Evolutionary conservation across 805 yeast genomes (phyloP), one percentile per base, ranked within the genome.

Genomic region (Metschnikowia lochheadii): DNA sequence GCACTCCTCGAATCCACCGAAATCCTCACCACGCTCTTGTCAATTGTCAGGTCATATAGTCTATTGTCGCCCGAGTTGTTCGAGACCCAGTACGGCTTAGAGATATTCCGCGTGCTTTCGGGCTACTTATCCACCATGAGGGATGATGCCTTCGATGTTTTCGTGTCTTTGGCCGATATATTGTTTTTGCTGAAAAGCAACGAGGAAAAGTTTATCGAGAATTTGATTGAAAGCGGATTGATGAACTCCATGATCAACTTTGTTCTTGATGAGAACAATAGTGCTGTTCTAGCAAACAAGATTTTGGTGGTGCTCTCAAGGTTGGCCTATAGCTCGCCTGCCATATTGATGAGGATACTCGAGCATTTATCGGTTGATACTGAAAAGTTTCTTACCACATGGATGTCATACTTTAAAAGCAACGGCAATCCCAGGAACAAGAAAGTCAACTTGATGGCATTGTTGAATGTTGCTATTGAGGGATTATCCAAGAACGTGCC

Each of bases 351-450:
- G 8, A 58, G 64, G 34, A 57, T 74, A 40, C 55, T 77, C 39
- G 59, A 56, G 23, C 68, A 64, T 48, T 49, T 67, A 43, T 53
- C 66, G 7, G 48, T 67, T 35, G 66, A 70, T 56, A 38, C 39
- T 6, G 43, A 53, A 8, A 55, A 50, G 20, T 66, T 70, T 46
- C 38, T 74, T 37, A 57, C 56, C 8, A 56, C 56, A 11, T 78
- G 81, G 73, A 64, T 77, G 53, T 69, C 72, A 29, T 63, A 65
- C 56, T 68, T 70, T 55, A 67, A 63, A 50, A 80, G 80, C 52
- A 78, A 87, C 50, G 87, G 85, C 39, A 89, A 84, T 59, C 91
- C 96, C 0, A 76, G 88, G 52, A 81, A 82, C 56, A 81, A 86
- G 54, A 92, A 92, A 65, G 69, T 85, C 47, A 82, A 79, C 56